Conservation (phyloP, 768 basidiomycete genomes). For the Aureoboletus auriporus region DNA sequence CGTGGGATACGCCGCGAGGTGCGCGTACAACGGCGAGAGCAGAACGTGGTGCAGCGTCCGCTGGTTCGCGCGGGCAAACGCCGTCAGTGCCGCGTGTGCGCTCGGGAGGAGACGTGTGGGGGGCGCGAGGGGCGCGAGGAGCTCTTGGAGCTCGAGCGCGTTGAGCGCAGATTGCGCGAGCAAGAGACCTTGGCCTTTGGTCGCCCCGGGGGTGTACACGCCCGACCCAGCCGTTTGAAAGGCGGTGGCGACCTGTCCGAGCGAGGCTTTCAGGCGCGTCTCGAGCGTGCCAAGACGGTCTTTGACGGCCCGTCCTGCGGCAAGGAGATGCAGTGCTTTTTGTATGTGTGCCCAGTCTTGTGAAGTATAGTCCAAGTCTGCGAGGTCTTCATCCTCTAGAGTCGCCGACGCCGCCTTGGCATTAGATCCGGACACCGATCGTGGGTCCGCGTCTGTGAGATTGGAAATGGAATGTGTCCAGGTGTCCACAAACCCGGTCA, state of each 20-base stretch:
- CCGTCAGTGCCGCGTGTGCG: slow-evolving; percentile 51
- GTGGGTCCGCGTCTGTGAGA: slow-evolving; percentile 28
- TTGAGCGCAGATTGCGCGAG: slow-evolving; percentile 84
- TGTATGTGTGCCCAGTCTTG: slow-evolving; percentile 92
- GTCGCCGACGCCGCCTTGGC: slow-evolving; percentile 24
- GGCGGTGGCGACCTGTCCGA: slow-evolving; percentile 56
- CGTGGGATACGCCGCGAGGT: slow-evolving; percentile 67
- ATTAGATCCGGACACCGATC: slow-evolving; percentile 28
- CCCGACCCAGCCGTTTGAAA: slow-evolving; percentile 55
- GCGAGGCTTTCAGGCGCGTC: slow-evolving; percentile 52
- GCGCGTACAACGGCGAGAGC: slow-evolving; percentile 72
- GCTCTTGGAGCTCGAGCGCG: slow-evolving; percentile 57
- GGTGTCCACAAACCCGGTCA: slow-evolving; percentile 65
- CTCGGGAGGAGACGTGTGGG: slow-evolving; percentile 43
- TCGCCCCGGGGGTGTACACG: slow-evolving; percentile 52
- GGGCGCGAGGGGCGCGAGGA: slow-evolving; percentile 31
- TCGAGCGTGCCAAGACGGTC: slow-evolving; percentile 72
- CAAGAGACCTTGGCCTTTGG: slow-evolving; percentile 67
- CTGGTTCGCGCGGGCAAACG: slow-evolving; percentile 74
- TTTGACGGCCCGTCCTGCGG: slow-evolving; percentile 69
- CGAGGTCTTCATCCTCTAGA: slow-evolving; percentile 54
- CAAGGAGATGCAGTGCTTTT: slow-evolving; percentile 73
- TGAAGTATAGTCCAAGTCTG: slow-evolving; percentile 79
- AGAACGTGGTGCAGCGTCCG: slow-evolving; percentile 76
- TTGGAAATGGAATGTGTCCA: slow-evolving; percentile 53